Evolutionary conservation across 345 rosid genomes (phyloP).

Genomic region (Eucalyptus regnans): DNA sequence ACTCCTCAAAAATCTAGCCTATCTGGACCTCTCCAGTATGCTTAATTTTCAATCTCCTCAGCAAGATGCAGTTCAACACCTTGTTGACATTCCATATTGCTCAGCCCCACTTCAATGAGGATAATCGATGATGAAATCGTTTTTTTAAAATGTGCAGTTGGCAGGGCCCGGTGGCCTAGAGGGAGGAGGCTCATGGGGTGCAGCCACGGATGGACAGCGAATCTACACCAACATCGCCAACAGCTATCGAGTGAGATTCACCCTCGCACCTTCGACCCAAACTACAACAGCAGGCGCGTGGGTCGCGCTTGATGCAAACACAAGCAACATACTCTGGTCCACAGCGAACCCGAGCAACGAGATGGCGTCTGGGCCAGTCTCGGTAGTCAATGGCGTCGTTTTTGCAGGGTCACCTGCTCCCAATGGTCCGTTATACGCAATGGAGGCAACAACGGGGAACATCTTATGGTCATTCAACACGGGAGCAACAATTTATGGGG

Average conservation of each 20-base stretch:
- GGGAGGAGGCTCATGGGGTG: constrained; percentile 26
- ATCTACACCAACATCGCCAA: constrained; percentile 30
- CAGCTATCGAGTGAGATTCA: constrained; percentile 12
- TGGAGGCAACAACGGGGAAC: constrained; percentile 17
- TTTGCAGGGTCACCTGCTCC: constrained; percentile 30
- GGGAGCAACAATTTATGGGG: constrained; percentile 29
- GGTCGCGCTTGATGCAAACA: constrained; percentile 27
- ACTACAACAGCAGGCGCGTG: constrained; percentile 33
- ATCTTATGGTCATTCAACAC: constrained; percentile 23
- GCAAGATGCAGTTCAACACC: neutral
- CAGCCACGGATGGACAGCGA: constrained; percentile 22
- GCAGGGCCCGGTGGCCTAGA: constrained; percentile 28
- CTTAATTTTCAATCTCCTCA: neutral
- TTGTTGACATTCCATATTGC: neutral
- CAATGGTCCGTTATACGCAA: constrained; percentile 27
- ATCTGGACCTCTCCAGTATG: neutral
- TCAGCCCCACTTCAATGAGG: neutral
- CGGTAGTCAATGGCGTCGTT: constrained; percentile 12
- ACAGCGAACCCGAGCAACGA: constrained; percentile 35
- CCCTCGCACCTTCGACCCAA: constrained; percentile 14
- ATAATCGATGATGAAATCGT: neutral
- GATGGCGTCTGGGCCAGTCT: constrained; percentile 20
- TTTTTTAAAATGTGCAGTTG: neutral
- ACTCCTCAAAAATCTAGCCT: neutral
- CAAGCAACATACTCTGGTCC: constrained; percentile 20